Conservation (phyloP, 805 yeast species). For the Candida maris region DNA sequence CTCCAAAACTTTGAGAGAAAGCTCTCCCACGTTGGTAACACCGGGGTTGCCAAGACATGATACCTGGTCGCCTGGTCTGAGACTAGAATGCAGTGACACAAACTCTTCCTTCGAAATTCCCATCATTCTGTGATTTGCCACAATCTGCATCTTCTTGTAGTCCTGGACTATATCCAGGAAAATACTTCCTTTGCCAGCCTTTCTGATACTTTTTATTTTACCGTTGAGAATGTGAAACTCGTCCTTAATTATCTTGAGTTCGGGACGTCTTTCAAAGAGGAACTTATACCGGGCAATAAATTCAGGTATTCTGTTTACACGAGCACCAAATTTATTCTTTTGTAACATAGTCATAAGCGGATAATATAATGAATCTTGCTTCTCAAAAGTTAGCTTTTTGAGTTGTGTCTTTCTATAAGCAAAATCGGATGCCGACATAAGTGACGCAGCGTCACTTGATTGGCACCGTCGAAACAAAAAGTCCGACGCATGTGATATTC, state of each 20-base stretch:
- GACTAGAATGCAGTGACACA: slow-evolving; percentile 32
- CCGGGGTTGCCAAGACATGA: slow-evolving; percentile 69
- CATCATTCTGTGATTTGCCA: slow-evolving; percentile 51
- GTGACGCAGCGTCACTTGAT: too few species aligned
- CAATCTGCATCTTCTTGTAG: slow-evolving; percentile 52
- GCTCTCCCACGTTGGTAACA: slow-evolving; percentile 70
- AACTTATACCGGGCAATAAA: slow-evolving; percentile 33
- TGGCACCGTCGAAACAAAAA: too few species aligned
- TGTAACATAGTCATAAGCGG: slow-evolving; percentile 19
- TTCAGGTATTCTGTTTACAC: slow-evolving; percentile 35
- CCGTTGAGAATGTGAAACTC: slow-evolving; percentile 44
- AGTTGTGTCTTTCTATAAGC: slow-evolving; percentile 29
- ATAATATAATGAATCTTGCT: slow-evolving; percentile 25
- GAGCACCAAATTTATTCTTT: neutral
- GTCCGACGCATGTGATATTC: too few species aligned
- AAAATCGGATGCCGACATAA: slow-evolving; percentile 31
- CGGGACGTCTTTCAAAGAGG: slow-evolving; percentile 22
- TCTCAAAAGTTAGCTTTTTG: slow-evolving; percentile 3
- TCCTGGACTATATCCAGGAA: slow-evolving; percentile 72
- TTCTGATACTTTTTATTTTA: slow-evolving; percentile 52
- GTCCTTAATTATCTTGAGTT: slow-evolving; percentile 21
- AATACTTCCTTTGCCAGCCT: slow-evolving; percentile 63
- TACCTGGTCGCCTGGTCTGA: slow-evolving; percentile 72
- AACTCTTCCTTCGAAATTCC: slow-evolving; percentile 42
- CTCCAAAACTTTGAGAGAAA: slow-evolving; percentile 59